phyloP scores from a whole-genome alignment of 2,329 filamentous ascomycete species.

The Clarireedia homoeocarpa region DNA sequence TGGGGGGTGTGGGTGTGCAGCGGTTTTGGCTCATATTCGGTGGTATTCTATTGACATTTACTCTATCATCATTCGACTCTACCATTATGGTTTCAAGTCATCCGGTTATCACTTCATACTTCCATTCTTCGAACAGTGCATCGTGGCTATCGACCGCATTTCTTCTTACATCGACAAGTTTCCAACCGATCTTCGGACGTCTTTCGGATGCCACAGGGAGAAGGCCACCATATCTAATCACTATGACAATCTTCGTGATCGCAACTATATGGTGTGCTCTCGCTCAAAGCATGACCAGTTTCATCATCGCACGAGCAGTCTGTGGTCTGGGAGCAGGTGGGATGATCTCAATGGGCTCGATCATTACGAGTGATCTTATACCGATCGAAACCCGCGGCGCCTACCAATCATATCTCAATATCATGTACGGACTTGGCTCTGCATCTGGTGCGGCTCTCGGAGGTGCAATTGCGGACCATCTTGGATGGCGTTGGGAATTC shows the following conservation, averaged over 20 bases:
- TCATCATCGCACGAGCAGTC: conserved; percentile 62
- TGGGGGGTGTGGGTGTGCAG: conserved; percentile 38
- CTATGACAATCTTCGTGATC: conserved; percentile 52
- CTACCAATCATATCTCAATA: conserved; percentile 65
- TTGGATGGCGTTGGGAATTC: conserved; percentile 71
- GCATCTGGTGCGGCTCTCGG: conserved; percentile 61
- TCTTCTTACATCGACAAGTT: conserved; percentile 66
- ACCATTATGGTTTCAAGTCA: conserved; percentile 78
- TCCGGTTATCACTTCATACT: conserved; percentile 75
- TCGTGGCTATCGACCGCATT: conserved; percentile 80
- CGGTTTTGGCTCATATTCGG: conserved; percentile 56
- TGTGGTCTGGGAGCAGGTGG: conserved; percentile 70
- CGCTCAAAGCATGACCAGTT: conserved; percentile 58
- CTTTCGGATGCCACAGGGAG: conserved; percentile 68
- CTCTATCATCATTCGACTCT: conserved; percentile 61
- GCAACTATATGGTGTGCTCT: conserved; percentile 64
- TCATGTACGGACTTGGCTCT: conserved; percentile 51
- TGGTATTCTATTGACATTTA: conserved; percentile 49
- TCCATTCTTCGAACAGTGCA: conserved; percentile 67
- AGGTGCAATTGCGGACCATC: conserved; percentile 58
- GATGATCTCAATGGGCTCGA: conserved; percentile 58
- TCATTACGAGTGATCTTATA: conserved; percentile 67
- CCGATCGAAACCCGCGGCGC: conserved; percentile 57
- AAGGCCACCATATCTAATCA: conserved; percentile 56
- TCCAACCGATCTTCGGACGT: conserved; percentile 67